Conservation (phyloP, 2,329 filamentous ascomycete genomes). For the Emmonsiellopsis sp. region DNA sequence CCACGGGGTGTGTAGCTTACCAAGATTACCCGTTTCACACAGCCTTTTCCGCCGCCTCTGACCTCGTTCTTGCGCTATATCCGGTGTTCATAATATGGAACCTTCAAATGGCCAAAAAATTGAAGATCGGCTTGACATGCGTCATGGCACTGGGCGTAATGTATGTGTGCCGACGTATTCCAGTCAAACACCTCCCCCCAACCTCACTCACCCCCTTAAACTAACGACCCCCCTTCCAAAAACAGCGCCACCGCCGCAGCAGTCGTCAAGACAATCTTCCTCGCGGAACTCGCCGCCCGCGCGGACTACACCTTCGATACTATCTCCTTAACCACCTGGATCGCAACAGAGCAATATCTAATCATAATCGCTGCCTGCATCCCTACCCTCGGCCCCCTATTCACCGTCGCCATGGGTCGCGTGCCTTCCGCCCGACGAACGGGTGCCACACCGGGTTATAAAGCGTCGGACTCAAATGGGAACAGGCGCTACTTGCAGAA, state of each 20-base stretch:
- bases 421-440: background rate
- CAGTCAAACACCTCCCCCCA: background rate
- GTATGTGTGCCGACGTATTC: slow-evolving; percentile 1
- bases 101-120: slow-evolving; percentile 2
- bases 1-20: background rate
- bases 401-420: slow-evolving; percentile 1
- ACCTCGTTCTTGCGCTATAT: slow-evolving; percentile 10
- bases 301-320: slow-evolving; percentile 8
- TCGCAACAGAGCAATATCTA: slow-evolving; percentile 9
- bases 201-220: too few species aligned
- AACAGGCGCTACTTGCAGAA: background rate
- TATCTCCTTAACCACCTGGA: slow-evolving; percentile 3
- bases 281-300: slow-evolving; percentile 3
- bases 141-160: slow-evolving; percentile 7
- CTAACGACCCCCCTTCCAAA: too few species aligned
- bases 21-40: too few species aligned
- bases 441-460: background rate
- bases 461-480: background rate
- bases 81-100: slow-evolving; percentile 11
- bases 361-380: slow-evolving; percentile 11
- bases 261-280: slow-evolving; percentile 6
- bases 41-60: slow-evolving; percentile 9
- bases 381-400: slow-evolving; percentile 5
- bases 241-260: slow-evolving; percentile 6
- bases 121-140: slow-evolving; percentile 6